Evolutionary conservation across 169 alveolate species (phyloP).

Genomic region (Eimeria falciformis): DNA sequence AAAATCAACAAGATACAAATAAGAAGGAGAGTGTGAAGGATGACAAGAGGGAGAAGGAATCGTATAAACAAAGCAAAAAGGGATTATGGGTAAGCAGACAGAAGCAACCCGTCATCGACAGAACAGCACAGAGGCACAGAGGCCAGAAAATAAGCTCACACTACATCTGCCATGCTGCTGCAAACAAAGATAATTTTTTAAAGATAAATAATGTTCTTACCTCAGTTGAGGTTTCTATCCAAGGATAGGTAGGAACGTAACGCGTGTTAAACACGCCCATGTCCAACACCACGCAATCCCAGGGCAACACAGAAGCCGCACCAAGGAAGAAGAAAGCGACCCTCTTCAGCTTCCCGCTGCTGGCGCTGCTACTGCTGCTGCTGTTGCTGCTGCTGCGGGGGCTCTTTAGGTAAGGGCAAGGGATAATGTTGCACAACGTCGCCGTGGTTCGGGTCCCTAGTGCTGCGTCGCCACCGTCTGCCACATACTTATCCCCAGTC

Average conservation of each 20-base stretch:
- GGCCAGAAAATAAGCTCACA: neutral
- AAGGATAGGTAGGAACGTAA: constrained; percentile 72
- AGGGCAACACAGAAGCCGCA: constrained; percentile 59
- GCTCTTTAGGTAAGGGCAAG: neutral
- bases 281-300: constrained; percentile 65
- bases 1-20: neutral
- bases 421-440: neutral
- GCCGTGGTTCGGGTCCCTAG: neutral
- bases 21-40: neutral
- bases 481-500: neutral
- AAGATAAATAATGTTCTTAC: neutral
- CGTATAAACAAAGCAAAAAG: neutral
- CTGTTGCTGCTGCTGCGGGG: constrained; percentile 5
- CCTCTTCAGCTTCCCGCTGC: neutral
- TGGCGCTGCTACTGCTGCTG: neutral
- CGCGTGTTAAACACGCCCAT: constrained; percentile 37
- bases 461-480: neutral
- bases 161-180: neutral
- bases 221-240: constrained; percentile 61
- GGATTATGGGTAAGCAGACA: neutral
- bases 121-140: neutral
- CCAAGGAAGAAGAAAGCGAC: constrained; percentile 65
- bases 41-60: neutral
- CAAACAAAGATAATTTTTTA: neutral
- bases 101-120: neutral